Conservation (phyloP, 1,284 basidiomycete species). For the Naganishia liquefaciens region DNA sequence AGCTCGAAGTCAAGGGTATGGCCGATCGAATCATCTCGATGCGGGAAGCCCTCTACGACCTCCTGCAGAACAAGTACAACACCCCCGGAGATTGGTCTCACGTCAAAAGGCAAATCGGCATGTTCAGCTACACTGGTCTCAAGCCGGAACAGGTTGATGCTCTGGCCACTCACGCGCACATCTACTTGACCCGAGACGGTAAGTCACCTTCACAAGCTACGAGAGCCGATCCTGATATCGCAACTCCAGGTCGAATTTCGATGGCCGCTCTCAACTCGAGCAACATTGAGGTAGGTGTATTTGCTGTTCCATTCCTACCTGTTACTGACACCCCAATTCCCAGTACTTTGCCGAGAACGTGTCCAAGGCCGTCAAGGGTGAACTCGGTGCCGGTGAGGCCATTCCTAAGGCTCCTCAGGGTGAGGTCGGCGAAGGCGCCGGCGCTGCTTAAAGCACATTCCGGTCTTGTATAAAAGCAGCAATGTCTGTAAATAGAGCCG, state of each 20-base stretch:
- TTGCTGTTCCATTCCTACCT: background rate
- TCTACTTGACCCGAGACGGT: constrained; percentile 67
- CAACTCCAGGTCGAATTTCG: constrained; percentile 86
- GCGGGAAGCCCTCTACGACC: constrained; percentile 80
- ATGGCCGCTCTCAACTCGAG: constrained; percentile 90
- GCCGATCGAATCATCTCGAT: constrained; percentile 94
- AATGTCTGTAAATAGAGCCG: constrained; percentile 1
- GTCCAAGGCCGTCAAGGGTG: constrained; percentile 76
- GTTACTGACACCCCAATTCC: constrained; percentile 2
- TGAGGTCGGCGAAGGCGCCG: constrained; percentile 17
- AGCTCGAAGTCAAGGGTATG: constrained; percentile 85
- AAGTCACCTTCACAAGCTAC: background rate
- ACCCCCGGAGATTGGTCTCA: constrained; percentile 96
- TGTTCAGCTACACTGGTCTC: constrained; percentile 80
- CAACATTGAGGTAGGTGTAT: constrained; percentile 66
- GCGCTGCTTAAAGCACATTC: constrained; percentile 5
- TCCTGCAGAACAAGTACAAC: constrained; percentile 74
- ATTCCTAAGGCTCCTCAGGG: constrained; percentile 6
- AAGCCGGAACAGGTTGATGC: constrained; percentile 79
- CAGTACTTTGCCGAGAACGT: constrained; percentile 82
- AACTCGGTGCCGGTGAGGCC: constrained; percentile 51
- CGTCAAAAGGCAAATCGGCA: constrained; percentile 92
- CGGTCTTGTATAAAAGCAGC: constrained; percentile 10
- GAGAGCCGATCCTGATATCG: constrained; percentile 44
- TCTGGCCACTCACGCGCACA: constrained; percentile 86